A percentile compares a stretch with the other conserved stretches of the same genome.
phyloP scores from a whole-genome alignment of 352 stramenopile species.

The Lagenidium giganteum region DNA sequence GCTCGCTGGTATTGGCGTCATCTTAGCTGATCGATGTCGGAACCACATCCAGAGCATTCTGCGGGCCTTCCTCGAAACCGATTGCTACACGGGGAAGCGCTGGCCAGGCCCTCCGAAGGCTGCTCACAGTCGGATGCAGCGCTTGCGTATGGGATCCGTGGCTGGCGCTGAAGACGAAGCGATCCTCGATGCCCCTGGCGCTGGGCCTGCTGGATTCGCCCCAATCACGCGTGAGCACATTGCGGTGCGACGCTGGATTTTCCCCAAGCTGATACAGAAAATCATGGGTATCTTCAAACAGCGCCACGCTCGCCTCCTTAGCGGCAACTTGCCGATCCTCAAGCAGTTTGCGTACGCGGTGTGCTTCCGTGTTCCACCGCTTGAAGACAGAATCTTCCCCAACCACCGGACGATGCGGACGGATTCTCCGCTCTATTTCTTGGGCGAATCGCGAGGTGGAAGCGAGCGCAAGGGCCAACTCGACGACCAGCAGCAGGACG shows the following conservation, averaged over 20 bases:
- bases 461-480: conserved; percentile 1
- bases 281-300: conserved; percentile 37
- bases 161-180: neutral
- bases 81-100: conserved; percentile 29
- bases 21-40: conserved; percentile 39
- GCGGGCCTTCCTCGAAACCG: conserved; percentile 37
- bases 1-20: conserved; percentile 36
- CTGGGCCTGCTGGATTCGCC: neutral
- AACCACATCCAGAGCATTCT: conserved; percentile 58
- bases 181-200: neutral
- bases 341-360: conserved; percentile 13
- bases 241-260: conserved; percentile 40
- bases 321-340: conserved; percentile 29
- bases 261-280: conserved; percentile 29
- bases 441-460: conserved; percentile 19
- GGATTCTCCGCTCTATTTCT: conserved; percentile 32
- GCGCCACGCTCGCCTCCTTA: conserved; percentile 35
- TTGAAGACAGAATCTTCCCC: conserved; percentile 36
- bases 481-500: neutral
- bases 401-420: conserved; percentile 16
- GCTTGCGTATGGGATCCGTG: conserved; percentile 17
- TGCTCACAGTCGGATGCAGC: conserved; percentile 16
- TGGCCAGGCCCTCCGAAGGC: conserved; percentile 21
- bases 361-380: conserved; percentile 13
- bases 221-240: conserved; percentile 38